Base-by-base conservation (phyloP, 2,329 filamentous ascomycete species). In the Hirsutella minnesotensis region DNA sequence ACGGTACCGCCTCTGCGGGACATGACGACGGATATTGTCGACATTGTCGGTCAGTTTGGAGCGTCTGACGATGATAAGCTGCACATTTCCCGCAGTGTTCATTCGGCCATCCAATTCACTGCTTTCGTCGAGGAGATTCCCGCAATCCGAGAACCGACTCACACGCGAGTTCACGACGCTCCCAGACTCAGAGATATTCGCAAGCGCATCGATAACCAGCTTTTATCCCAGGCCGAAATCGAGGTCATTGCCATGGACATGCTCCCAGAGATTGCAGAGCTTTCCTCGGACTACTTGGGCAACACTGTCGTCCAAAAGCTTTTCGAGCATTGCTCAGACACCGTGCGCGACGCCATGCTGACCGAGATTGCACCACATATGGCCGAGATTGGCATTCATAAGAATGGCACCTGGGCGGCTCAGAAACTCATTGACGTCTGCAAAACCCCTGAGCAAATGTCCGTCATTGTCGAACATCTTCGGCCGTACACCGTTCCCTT, bases 231-330 rank as follows among this genome's bases (percentile, higher is more conserved):
- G 47, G 72, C 81, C 16, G 92, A 98, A 62, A 94, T 96, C 52
- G 92, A 98, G 63, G 83, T 81, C 49, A 94, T 92, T 49, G 92
- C 92, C 34, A 73, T 86, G 47, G 86, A 86, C 48, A 98, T 98
- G 92, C 76, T 98, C 15, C 87, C 90, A 9, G 92, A 98, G 61
- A 92, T 98, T 58, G 87, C 89, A 4, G 92, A 98, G 63, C 72
- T 98, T 20, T 77, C 92, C 3, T 95, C 90, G 0, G 92, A 98
- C 63, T 98, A 98, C 56, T 76, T 98, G 27, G 92, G 92, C 53
- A 98, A 98, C 66, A 98, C 92, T 0, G 92, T 98, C n/a, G 90
- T 98, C 16, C 92, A 98, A 67, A 98, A 98, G 66, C 71, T 98
- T 38, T 98, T 98, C 57, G 90, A 98, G 62, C 87, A 86, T 65